phyloP scores from a whole-genome alignment of 225 moss, liverwort and hornwort genomes.

The Asterella californica region DNA sequence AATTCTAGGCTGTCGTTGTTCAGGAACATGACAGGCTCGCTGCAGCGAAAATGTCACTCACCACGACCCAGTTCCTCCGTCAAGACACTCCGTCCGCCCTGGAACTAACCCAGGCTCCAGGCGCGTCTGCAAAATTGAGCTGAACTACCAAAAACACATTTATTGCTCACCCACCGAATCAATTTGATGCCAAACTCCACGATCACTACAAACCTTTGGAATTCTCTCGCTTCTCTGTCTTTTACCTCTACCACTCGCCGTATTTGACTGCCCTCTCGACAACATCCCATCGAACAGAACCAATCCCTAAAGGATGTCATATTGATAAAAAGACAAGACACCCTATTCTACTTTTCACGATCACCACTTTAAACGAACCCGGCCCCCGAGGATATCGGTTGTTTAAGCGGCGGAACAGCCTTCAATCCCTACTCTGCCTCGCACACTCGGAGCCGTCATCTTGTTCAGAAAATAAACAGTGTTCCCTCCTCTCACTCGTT shows the following conservation, averaged over 20 bases:
- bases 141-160: conserved; percentile 13
- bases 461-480: conserved; percentile 18
- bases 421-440: conserved; percentile 13
- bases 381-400: neutral
- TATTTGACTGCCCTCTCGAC: conserved; percentile 29
- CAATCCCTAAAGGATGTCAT: conserved; percentile 19
- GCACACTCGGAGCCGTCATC: conserved; percentile 11
- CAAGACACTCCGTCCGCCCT: conserved; percentile 4
- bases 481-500: neutral
- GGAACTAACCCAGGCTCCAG: neutral
- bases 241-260: conserved; percentile 21
- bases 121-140: conserved; percentile 7
- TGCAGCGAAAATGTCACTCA: neutral
- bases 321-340: conserved; percentile 4
- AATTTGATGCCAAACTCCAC: conserved; percentile 21
- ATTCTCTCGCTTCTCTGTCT: conserved; percentile 10
- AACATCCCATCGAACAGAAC: conserved; percentile 20
- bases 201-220: conserved; percentile 18
- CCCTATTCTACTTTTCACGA: conserved; percentile 4
- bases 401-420: neutral
- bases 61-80: neutral
- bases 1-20: neutral
- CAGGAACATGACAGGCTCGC: neutral
- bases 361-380: conserved; percentile 3
- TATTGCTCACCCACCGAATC: conserved; percentile 37